Evolutionary conservation across 192 early-diverging fungal genomes (phyloP).

Genomic region (Backusella tuberculispora): DNA sequence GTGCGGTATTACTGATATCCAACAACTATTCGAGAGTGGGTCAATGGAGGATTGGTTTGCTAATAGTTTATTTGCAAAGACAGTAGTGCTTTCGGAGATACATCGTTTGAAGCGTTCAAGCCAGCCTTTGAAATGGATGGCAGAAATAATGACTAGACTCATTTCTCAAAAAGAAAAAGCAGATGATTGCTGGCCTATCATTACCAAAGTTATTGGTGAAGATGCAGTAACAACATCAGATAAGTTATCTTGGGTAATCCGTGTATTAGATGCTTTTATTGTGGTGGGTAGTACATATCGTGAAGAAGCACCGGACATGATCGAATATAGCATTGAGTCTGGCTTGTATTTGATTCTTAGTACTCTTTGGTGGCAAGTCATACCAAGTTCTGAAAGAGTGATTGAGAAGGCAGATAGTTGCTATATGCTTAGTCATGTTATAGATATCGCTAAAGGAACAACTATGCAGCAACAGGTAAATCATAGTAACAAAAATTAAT

Average conservation of each 20-base stretch:
- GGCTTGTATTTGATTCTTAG: neutral
- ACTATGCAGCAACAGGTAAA: conserved; percentile 17
- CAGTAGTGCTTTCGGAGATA: conserved; percentile 5
- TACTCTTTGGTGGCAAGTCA: neutral
- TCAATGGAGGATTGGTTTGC: neutral
- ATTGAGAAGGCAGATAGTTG: neutral
- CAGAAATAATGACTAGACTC: neutral
- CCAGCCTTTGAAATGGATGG: neutral
- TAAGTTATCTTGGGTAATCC: conserved; percentile 47
- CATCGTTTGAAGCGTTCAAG: conserved; percentile 2
- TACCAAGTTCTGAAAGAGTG: neutral
- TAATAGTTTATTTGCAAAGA: conserved; percentile 6
- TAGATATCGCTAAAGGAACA: conserved; percentile 6
- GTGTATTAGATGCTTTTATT: conserved; percentile 56
- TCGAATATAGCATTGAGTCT: neutral
- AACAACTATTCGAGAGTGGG: neutral
- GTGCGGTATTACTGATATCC: conserved; percentile 18
- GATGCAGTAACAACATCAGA: conserved; percentile 21
- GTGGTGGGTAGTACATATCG: conserved; percentile 31
- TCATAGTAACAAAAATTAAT: neutral
- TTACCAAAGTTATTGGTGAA: neutral
- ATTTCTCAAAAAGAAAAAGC: neutral
- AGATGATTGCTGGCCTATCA: conserved; percentile 1
- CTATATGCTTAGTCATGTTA: conserved; percentile 15
- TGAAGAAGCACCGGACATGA: neutral